These are phyloP conservation scores for Neopestalotiopsis sp. DNA, from an alignment of 2,329 filamentous ascomycete species.

Conservation along the genomic window DNA sequence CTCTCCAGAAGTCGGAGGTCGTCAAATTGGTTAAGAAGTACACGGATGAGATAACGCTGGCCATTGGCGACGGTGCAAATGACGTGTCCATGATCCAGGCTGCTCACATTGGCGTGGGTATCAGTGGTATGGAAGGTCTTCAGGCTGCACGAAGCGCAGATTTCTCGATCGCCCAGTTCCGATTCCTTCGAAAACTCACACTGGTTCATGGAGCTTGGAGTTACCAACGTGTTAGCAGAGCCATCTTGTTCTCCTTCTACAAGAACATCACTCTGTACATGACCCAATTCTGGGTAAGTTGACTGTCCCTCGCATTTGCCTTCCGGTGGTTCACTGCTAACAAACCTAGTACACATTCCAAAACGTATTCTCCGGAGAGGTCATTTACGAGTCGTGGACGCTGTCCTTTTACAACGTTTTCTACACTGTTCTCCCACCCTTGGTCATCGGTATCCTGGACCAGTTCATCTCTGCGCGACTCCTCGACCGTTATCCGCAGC, in stretches of 20 bases:
- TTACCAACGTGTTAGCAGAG: conserved; percentile 95
- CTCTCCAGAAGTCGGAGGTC: conserved; percentile 94
- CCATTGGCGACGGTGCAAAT: conserved; percentile 97
- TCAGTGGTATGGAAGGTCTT: conserved; percentile 94
- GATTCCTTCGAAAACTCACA: conserved; percentile 90
- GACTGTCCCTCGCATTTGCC: neutral
- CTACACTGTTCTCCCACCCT: conserved; percentile 91
- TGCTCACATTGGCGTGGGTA: conserved; percentile 96
- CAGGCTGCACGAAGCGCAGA: conserved; percentile 96
- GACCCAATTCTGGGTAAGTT: conserved; percentile 95
- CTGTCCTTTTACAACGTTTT: conserved; percentile 99
- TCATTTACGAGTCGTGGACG: conserved; percentile 99
- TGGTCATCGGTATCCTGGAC: conserved; percentile 95
- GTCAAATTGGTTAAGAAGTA: conserved; percentile 96
- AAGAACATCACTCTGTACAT: conserved; percentile 99
- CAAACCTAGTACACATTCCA: conserved; percentile 85
- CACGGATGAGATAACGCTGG: conserved; percentile 89
- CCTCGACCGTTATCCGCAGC: conserved; percentile 92
- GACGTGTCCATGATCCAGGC: conserved; percentile 99
- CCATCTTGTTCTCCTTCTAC: conserved; percentile 98
- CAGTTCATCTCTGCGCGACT: conserved; percentile 96
- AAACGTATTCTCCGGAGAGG: conserved; percentile 96
- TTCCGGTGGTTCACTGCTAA: conserved; percentile 10
- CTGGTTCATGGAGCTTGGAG: conserved; percentile 97
- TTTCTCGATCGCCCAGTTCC: conserved; percentile 94